These are phyloP conservation scores for Neurospora pannonica DNA, from an alignment of 495 filamentous ascomycete species.

Conservation along the genomic window DNA sequence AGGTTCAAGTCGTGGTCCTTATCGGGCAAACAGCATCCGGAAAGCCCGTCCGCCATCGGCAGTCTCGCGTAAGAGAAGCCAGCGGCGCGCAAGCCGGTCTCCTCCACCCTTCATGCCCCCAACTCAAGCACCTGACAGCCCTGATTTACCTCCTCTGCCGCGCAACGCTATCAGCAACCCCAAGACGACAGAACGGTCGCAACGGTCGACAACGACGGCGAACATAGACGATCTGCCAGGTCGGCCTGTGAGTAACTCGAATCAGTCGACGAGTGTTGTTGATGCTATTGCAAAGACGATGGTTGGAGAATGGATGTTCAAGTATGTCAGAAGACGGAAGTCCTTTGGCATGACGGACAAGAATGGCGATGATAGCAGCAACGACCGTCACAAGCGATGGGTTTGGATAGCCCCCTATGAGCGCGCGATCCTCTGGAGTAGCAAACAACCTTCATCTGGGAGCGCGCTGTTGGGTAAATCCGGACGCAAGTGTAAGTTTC, in stretches of 20 bases:
- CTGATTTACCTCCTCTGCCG: conserved; percentile 62
- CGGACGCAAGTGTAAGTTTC: conserved; percentile 80
- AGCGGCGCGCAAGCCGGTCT: conserved; percentile 49
- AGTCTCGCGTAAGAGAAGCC: conserved; percentile 43
- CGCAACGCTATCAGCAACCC: conserved; percentile 62
- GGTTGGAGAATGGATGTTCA: conserved; percentile 99
- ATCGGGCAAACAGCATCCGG: conserved; percentile 52
- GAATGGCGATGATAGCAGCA: conserved; percentile 47
- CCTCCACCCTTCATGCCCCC: conserved; percentile 57
- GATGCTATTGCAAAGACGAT: conserved; percentile 97
- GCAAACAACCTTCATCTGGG: conserved; percentile 85
- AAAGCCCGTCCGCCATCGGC: conserved; percentile 76
- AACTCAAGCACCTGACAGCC: conserved; percentile 58
- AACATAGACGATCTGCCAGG: conserved; percentile 40
- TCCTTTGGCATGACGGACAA: conserved; percentile 79
- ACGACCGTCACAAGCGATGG: conserved; percentile 85
- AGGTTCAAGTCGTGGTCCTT: conserved; percentile 30
- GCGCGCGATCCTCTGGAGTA: conserved; percentile 93
- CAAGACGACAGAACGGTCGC: conserved; percentile 37
- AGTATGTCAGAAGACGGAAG: conserved; percentile 86
- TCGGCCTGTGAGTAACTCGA: conserved; percentile 48
- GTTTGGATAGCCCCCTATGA: conserved; percentile 98
- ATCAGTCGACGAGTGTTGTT: conserved; percentile 74
- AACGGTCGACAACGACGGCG: conserved; percentile 47
- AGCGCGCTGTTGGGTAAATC: conserved; percentile 88